Evolutionary conservation across 805 yeast species (phyloP).

Genomic region (Yamadazyma endophytica): DNA sequence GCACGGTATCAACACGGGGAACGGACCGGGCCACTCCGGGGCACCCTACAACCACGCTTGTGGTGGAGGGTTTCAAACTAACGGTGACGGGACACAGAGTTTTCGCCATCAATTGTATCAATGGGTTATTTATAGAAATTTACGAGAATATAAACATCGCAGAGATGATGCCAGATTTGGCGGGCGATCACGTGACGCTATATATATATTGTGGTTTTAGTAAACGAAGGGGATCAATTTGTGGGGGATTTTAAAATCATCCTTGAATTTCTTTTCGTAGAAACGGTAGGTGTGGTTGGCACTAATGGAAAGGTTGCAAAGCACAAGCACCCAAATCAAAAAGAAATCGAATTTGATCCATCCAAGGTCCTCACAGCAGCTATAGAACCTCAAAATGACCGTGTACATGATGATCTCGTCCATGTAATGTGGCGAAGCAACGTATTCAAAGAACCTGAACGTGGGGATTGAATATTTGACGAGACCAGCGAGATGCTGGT

Average conservation of each 20-base stretch:
- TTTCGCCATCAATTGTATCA: constrained; percentile 10
- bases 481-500: constrained; percentile 43
- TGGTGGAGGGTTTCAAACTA: constrained; percentile 46
- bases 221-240: constrained; percentile 34
- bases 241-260: constrained; percentile 24
- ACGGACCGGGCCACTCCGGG: constrained; percentile 62
- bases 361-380: constrained; percentile 13
- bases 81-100: constrained; percentile 25
- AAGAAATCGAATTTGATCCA: constrained; percentile 17
- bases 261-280: constrained; percentile 33
- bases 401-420: constrained; percentile 60
- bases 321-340: constrained; percentile 28
- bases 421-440: constrained; percentile 65
- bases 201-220: constrained; percentile 1
- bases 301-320: constrained; percentile 50
- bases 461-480: constrained; percentile 56
- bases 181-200: too few species aligned
- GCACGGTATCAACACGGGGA: constrained; percentile 56
- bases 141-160: too few species aligned
- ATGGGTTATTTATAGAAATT: too few species aligned
- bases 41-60: constrained; percentile 57
- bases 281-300: constrained; percentile 49
- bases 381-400: constrained; percentile 20
- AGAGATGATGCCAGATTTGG: too few species aligned
- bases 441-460: constrained; percentile 43